Evolutionary conservation across 2,329 filamentous ascomycete species (phyloP), one percentile per base, ranked within the genome.

Genomic region (Dichotomopilus funicola): DNA sequence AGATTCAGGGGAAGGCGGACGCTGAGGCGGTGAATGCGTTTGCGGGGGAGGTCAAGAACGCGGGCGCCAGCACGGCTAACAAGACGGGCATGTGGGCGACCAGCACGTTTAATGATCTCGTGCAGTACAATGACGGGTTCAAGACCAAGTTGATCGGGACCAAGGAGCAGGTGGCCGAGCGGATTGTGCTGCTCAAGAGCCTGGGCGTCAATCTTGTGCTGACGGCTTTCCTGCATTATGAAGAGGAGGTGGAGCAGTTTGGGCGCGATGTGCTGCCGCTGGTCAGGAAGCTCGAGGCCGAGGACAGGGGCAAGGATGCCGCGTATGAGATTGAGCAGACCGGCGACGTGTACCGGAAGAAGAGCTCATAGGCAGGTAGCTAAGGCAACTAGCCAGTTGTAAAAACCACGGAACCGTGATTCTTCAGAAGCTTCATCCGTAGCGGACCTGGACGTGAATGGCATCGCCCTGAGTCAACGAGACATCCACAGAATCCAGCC

Each of bases 401-500:
- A 27, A 27, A 27, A 3, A 27, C 3, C 19, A 27, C 19, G 3
- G 3, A 3, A 2, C 19, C 19, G 3, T 2, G 19, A 3, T 3
- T 3, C 19, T 10, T 19, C 6, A 31, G 10, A 45, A 45, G 7
- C 10, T 2, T 45, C 43, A 45, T 12, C 43, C 27, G 19, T 45
- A 31, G 12, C 27, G 13, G 11, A 57, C 3, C 3, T 44, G 37
- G 13, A 61, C 49, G 13, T 41, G 36, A 27, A 61, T 55, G 3
- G 54, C 37, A 37, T 57, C 52, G 4, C n/a, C 11, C 19, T 53
- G 40, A 1, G 33, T 6, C 37, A 61, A 8, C 2, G 55, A 53
- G 5, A 49, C 9, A 1, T 50, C 36, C 31, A 52, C 51, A 1
- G 5, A 6, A 9, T 8, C 36, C 5, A n/a, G 6, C 6, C 9